These are phyloP conservation scores for Salix arbutifolia DNA, from an alignment of 345 rosid genomes.

Conservation along the genomic window DNA sequence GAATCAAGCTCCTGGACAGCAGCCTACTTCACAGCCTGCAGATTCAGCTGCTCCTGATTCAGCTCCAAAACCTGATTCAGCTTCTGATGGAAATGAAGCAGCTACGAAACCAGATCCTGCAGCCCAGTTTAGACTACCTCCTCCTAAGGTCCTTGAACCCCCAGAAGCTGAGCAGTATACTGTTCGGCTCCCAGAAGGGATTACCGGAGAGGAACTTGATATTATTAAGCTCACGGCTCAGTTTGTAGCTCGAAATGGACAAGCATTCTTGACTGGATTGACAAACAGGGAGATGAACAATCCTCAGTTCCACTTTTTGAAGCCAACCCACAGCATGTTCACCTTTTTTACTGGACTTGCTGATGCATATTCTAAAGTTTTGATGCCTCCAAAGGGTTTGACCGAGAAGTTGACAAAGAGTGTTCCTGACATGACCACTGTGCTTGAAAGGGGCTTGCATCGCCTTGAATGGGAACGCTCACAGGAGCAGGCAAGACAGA, in stretches of 20 bases:
- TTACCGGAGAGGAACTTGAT: slow-evolving; percentile 77
- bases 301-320: slow-evolving; percentile 76
- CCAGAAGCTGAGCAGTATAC: slow-evolving; percentile 81
- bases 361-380: slow-evolving; percentile 72
- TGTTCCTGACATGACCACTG: slow-evolving; percentile 61
- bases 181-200: slow-evolving; percentile 71
- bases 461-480: slow-evolving; percentile 83
- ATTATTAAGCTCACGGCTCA: slow-evolving; percentile 80
- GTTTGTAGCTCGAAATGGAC: slow-evolving; percentile 83
- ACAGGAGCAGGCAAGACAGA: slow-evolving; percentile 80
- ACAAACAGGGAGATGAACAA: slow-evolving; percentile 68
- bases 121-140: slow-evolving; percentile 56
- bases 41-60: slow-evolving; percentile 39
- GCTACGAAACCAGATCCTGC: slow-evolving; percentile 51
- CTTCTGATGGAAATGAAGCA: slow-evolving; percentile 22
- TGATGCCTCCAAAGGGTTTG: slow-evolving; percentile 74
- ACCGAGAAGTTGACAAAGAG: slow-evolving; percentile 57
- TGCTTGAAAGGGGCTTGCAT: slow-evolving; percentile 75
- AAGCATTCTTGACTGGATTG: slow-evolving; percentile 62
- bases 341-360: slow-evolving; percentile 67
- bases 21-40: slow-evolving; percentile 22
- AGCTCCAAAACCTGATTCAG: slow-evolving; percentile 27
- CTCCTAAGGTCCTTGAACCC: slow-evolving; percentile 56
- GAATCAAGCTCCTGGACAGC: slow-evolving; percentile 46
- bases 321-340: slow-evolving; percentile 89